Evolutionary conservation across 2,329 filamentous ascomycete species (phyloP).

Genomic region (Aspergillus pseudoglaucus): DNA sequence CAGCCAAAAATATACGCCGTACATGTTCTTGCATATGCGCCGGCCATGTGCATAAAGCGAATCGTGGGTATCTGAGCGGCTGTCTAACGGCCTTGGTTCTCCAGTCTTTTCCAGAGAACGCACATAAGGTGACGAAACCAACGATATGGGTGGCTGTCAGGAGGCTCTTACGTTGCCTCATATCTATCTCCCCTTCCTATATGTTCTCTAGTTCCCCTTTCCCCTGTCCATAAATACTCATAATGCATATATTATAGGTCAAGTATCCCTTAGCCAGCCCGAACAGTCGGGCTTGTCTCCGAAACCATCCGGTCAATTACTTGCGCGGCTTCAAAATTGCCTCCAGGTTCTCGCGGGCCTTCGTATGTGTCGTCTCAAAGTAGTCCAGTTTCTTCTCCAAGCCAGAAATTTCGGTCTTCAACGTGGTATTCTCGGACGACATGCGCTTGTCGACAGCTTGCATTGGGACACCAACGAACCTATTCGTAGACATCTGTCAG

Average conservation of each 20-base stretch:
- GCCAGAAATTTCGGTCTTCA: constrained; percentile 71
- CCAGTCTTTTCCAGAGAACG: neutral
- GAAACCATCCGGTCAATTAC: constrained; percentile 9
- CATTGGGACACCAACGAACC: constrained; percentile 80
- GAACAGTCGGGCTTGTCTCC: neutral
- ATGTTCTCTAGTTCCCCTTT: too few relatives aligned
- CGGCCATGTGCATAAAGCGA: neutral
- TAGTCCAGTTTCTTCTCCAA: constrained; percentile 87
- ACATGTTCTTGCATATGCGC: neutral
- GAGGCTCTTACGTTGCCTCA: neutral
- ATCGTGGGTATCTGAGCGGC: neutral
- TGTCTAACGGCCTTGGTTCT: neutral
- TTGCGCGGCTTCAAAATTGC: constrained; percentile 64
- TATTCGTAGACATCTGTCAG: constrained; percentile 32
- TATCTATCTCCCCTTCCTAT: too few relatives aligned
- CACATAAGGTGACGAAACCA: too few relatives aligned
- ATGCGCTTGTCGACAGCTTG: constrained; percentile 69
- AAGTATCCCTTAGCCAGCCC: neutral
- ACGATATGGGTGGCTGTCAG: neutral
- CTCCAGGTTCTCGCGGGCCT: constrained; percentile 84
- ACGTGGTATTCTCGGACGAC: constrained; percentile 63
- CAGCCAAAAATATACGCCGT: neutral
- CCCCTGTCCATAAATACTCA: too few relatives aligned
- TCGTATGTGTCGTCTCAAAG: constrained; percentile 90
- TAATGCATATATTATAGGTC: neutral